These are phyloP conservation scores for Venturia effusa DNA, from an alignment of 2,329 filamentous ascomycete genomes.

Conservation along the genomic window DNA sequence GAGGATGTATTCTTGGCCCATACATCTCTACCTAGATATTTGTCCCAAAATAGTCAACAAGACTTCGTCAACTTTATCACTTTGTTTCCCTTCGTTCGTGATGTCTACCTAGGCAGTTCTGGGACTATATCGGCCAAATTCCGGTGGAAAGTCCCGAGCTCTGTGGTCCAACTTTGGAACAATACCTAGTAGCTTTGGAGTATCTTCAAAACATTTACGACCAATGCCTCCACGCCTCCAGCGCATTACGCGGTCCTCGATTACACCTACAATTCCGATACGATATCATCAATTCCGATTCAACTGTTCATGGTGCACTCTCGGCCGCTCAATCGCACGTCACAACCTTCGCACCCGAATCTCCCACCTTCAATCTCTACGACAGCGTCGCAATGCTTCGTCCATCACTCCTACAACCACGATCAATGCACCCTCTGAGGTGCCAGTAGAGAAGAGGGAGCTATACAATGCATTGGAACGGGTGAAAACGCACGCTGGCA, in stretches of 20 bases:
- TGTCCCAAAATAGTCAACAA: not conserved
- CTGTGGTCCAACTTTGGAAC: not conserved
- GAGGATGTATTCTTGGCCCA: not conserved
- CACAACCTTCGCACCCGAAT: conserved; percentile 6
- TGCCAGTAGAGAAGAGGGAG: not conserved
- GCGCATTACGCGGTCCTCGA: not conserved
- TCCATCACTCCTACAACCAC: not conserved
- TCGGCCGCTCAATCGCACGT: conserved; percentile 5
- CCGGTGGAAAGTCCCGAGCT: not conserved
- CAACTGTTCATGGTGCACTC: not conserved
- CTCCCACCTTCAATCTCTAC: conserved; percentile 1
- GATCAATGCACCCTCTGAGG: conserved; percentile 3
- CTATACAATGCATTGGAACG: conserved; percentile 49
- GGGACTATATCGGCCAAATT: not conserved
- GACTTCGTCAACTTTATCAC: not conserved
- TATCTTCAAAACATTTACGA: not conserved
- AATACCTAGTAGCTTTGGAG: not conserved
- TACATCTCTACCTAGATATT: conserved; percentile 3
- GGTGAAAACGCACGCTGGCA: conserved; percentile 50
- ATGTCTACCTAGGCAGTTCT: not conserved
- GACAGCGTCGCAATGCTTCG: not conserved
- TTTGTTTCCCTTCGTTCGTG: not conserved
- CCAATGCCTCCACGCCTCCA: conserved; percentile 4
- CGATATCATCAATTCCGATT: not conserved
- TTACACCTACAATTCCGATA: not conserved